These are phyloP conservation scores for Clavariopsis aquatica DNA, from an alignment of 495 filamentous ascomycete genomes.

Conservation along the genomic window DNA sequence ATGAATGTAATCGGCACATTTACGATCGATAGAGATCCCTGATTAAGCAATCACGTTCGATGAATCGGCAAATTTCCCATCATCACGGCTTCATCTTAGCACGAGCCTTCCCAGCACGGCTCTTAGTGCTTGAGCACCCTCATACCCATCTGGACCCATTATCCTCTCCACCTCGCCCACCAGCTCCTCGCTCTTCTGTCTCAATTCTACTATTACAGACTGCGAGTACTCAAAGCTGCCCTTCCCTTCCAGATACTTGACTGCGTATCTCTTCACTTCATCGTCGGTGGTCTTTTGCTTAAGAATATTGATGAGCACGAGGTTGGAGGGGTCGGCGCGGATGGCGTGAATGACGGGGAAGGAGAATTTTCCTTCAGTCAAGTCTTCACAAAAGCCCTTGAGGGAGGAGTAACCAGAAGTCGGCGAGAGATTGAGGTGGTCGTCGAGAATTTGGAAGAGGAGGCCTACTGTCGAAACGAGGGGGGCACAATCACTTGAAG, in stretches of 20 bases:
- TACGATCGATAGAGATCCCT: not conserved
- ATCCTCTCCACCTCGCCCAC: constrained; percentile 20
- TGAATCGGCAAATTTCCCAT: no score
- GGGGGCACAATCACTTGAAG: constrained; percentile 68
- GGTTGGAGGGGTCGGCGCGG: constrained; percentile 73
- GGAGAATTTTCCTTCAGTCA: constrained; percentile 97
- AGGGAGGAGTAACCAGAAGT: constrained; percentile 74
- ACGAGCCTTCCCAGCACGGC: constrained; percentile 21
- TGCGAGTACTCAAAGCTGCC: constrained; percentile 87
- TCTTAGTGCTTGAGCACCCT: constrained; percentile 26
- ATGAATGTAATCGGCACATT: not conserved
- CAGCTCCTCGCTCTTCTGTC: constrained; percentile 23
- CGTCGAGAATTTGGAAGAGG: constrained; percentile 95
- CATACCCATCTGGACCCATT: constrained; percentile 23
- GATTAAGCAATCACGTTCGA: no score
- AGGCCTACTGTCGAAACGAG: constrained; percentile 89
- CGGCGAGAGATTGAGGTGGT: constrained; percentile 82
- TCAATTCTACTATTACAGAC: constrained; percentile 57
- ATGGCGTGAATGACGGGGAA: constrained; percentile 97
- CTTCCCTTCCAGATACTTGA: constrained; percentile 86
- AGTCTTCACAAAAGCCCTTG: constrained; percentile 94
- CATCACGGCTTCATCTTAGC: no score
- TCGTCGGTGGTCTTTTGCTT: constrained; percentile 84
- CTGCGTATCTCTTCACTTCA: constrained; percentile 87
- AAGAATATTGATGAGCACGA: constrained; percentile 86